Evolutionary conservation across 2,329 filamentous ascomycete genomes (phyloP).

Genomic region (Aspergillus hiratsukae): DNA sequence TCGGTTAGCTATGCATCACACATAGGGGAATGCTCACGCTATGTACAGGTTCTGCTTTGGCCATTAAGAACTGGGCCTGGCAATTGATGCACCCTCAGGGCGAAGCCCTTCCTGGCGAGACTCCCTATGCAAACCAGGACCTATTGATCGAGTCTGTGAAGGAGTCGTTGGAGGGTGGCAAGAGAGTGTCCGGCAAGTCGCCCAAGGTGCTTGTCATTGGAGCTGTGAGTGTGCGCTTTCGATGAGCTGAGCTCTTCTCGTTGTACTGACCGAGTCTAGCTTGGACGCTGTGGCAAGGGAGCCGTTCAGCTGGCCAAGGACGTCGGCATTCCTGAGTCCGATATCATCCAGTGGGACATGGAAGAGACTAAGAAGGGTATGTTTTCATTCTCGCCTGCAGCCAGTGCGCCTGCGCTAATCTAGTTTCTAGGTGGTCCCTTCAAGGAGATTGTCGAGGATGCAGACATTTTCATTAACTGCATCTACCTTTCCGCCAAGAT

Average conservation of each 20-base stretch:
- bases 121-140: constrained; percentile 61
- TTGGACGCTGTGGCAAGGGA: constrained; percentile 70
- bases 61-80: constrained; percentile 76
- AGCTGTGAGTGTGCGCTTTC: constrained; percentile 43
- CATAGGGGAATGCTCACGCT: constrained; percentile 5
- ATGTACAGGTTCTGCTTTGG: constrained; percentile 59
- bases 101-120: constrained; percentile 60
- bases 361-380: constrained; percentile 66
- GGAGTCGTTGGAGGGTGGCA: constrained; percentile 62
- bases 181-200: constrained; percentile 61
- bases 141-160: constrained; percentile 71
- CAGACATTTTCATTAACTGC: constrained; percentile 78
- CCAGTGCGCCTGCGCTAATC: constrained; percentile 7
- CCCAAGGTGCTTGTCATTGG: constrained; percentile 82
- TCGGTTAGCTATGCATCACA: not conserved
- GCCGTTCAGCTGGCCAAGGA: constrained; percentile 75
- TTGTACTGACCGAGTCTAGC: constrained; percentile 18
- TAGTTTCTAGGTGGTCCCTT: constrained; percentile 61
- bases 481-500: constrained; percentile 80
- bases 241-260: not conserved
- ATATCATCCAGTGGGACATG: constrained; percentile 73
- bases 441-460: constrained; percentile 64
- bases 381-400: not conserved
- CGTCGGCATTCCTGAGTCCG: constrained; percentile 65
- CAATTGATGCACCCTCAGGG: constrained; percentile 67